Base-by-base conservation (phyloP, 176 grass and related monocot species). In the Alloteropsis semialata region DNA sequence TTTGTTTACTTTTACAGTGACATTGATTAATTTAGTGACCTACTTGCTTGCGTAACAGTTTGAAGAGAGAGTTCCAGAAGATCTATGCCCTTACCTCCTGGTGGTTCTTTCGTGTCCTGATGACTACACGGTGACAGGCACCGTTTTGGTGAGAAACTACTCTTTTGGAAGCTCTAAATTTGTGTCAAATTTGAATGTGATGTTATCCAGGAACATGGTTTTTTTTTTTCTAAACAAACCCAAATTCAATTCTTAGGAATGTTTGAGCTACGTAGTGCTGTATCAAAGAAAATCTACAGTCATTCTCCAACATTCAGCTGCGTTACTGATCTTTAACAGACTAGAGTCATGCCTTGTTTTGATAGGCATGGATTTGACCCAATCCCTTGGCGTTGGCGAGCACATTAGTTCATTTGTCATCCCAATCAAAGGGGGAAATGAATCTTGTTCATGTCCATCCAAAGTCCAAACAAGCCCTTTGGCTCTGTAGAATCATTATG, bases 11-110 rank as follows among this genome's bases (percentile, higher is more conserved):
- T 73, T 57, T 67, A 58, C 28, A 53, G 15, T 73, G 70, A 24
- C 32, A 25, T 80, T 12, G 16, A 63, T 22, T 76, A 69, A 69
- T 34, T 45, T 36, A 69, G 21, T 85, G 70, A 82, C 53, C 43
- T 13, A 55, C 34, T 45, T 79, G 44, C 39, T 36, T 42, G 19
- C 33, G 28, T 63, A 76, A 16, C 44, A 95, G 73, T 89, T 94
- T 48, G 88, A 92, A 51, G 54, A 87, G 37, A 94, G 92, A 89
- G 84, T 89, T 87, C 43, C 53, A 70, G 90, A 63, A 74, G 95
- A 97, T 86, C 78, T 70, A 50, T 94, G 56, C 49, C 90, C 72
- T 5, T 97, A 97, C 80, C 95, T 97, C 44, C 77, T 97, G 21
- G 67, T 93, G 69, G 80, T 94, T 85, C 36, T 6, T 85, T 69